Percentiles rank a stretch among this genome's conserved stretches.
Conservation (phyloP, 1,284 basidiomycete species). For the Rhodotorula mucilaginosa region DNA sequence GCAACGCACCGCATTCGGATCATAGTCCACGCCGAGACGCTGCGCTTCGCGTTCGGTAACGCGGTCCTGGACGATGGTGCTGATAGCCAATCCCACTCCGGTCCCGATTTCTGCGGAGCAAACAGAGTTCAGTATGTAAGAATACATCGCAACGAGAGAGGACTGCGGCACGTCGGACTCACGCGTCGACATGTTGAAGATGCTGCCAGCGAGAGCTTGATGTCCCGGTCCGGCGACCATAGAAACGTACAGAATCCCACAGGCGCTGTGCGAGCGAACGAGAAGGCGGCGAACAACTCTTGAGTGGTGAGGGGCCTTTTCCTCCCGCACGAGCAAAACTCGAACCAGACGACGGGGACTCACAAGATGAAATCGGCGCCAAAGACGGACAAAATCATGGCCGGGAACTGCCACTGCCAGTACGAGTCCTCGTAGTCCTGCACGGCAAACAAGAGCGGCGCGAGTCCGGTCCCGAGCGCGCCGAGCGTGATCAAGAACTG, state of each 20-base stretch:
- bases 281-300: too few relatives aligned
- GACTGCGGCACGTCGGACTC: background rate
- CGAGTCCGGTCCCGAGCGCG: conserved; percentile 58
- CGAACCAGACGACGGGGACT: background rate
- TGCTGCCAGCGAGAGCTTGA: conserved; percentile 34
- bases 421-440: conserved; percentile 63
- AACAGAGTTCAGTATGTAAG: background rate
- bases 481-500: conserved; percentile 45
- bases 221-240: conserved; percentile 29
- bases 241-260: conserved; percentile 39
- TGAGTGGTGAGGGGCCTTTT: too few relatives aligned
- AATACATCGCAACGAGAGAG: too few relatives aligned
- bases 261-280: conserved; percentile 2
- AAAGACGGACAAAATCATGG: conserved; percentile 51
- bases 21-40: conserved; percentile 10
- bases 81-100: conserved; percentile 26
- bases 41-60: conserved; percentile 13
- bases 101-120: conserved; percentile 19
- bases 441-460: conserved; percentile 69
- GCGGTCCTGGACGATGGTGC: conserved; percentile 25
- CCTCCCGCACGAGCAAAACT: too few relatives aligned
- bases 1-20: conserved; percentile 15
- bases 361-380: conserved; percentile 34
- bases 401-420: conserved; percentile 78
- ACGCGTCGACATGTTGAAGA: conserved; percentile 39